Evolutionary conservation across 176 grass and related monocot genomes (phyloP).

Genomic region (Aegilops speltoides): DNA sequence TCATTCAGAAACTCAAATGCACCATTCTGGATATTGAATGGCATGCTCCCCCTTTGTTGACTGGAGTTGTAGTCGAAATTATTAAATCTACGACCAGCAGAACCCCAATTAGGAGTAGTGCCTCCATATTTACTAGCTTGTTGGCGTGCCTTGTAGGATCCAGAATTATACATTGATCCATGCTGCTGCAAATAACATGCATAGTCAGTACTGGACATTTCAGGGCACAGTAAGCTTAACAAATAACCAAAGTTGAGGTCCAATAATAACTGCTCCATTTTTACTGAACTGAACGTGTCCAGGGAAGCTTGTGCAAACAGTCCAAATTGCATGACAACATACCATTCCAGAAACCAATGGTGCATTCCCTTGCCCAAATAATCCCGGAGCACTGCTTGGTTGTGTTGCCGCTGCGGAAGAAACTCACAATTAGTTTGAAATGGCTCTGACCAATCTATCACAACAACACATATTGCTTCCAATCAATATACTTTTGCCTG

Average conservation of each 20-base stretch:
- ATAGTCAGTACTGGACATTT: slow-evolving; percentile 29
- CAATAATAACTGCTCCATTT: neutral
- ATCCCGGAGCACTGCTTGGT: slow-evolving; percentile 42
- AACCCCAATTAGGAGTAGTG: slow-evolving; percentile 42
- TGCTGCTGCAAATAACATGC: slow-evolving; percentile 56
- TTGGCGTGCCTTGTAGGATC: slow-evolving; percentile 53
- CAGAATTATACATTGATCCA: slow-evolving; percentile 42
- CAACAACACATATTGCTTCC: neutral
- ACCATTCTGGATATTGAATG: slow-evolving; percentile 52
- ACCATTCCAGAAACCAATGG: slow-evolving; percentile 66
- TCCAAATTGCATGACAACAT: slow-evolving; percentile 20
- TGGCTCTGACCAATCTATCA: slow-evolving; percentile 31
- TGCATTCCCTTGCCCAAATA: slow-evolving; percentile 63
- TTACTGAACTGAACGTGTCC: neutral
- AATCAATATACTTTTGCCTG: slow-evolving; percentile 12
- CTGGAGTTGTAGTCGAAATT: slow-evolving; percentile 30
- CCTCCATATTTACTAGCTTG: slow-evolving; percentile 49
- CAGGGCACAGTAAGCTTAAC: neutral
- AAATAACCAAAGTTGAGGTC: slow-evolving; percentile 9
- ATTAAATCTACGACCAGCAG: slow-evolving; percentile 40
- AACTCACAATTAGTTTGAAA: slow-evolving; percentile 28
- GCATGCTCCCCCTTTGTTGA: slow-evolving; percentile 50
- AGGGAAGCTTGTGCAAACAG: slow-evolving; percentile 4
- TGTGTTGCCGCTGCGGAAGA: slow-evolving; percentile 50
- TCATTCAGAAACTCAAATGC: slow-evolving; percentile 65